Conservation (phyloP, 139 green algal species). For the Micractinium conductrix region DNA sequence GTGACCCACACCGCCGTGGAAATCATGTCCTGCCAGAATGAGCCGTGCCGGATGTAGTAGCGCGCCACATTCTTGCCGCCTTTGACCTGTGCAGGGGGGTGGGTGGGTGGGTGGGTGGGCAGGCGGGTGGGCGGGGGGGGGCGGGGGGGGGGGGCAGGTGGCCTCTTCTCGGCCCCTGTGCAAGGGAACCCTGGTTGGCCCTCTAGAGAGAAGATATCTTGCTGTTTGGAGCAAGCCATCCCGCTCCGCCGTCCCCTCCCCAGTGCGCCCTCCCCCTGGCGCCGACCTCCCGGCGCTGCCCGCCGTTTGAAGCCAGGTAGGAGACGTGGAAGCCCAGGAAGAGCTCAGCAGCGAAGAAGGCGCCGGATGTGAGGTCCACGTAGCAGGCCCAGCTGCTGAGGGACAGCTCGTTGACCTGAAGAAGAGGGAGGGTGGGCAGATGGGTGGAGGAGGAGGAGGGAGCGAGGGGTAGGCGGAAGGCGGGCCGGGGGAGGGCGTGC, state of each 20-base stretch:
- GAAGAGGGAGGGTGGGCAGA: neutral
- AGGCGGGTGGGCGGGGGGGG: too few species aligned
- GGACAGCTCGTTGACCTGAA: conserved; percentile 31
- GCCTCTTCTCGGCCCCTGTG: too few species aligned
- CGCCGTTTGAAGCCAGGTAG: neutral
- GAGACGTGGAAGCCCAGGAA: conserved; percentile 25
- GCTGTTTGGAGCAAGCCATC: neutral
- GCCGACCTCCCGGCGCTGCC: neutral
- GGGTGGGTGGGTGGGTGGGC: neutral
- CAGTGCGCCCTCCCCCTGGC: too few species aligned
- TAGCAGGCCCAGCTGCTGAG: conserved; percentile 21
- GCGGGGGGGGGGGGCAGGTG: too few species aligned
- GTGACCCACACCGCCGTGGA: conserved; percentile 20
- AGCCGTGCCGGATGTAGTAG: conserved; percentile 24
- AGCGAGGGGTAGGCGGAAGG: too few species aligned
- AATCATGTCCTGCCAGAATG: conserved; percentile 22
- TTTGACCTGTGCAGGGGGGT: neutral
- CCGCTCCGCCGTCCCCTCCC: neutral
- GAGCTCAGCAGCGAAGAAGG: conserved; percentile 17
- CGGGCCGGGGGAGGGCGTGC: too few species aligned
- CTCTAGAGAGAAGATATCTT: too few species aligned
- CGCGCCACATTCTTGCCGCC: neutral
- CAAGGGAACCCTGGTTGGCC: too few species aligned
- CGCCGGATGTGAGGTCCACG: conserved; percentile 2
- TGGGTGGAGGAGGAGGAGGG: neutral